A percentile compares a stretch with the other conserved stretches of the same genome.
phyloP scores from a whole-genome alignment of 345 rosid genomes.

The Carallia pectinifolia region DNA sequence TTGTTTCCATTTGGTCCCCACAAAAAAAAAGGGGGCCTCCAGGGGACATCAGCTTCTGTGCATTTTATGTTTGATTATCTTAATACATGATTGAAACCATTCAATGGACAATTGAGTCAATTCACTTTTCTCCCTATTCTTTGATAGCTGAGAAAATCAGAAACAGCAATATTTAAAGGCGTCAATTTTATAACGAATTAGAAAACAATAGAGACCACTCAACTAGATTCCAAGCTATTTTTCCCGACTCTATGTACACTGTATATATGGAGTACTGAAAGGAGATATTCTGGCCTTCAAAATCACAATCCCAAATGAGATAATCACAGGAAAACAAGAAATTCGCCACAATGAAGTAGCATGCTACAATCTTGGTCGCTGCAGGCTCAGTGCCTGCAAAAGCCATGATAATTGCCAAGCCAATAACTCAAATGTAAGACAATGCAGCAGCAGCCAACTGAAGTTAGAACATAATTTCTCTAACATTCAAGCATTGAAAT shows the following conservation, averaged over 20 bases:
- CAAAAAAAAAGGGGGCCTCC: too few relatives aligned
- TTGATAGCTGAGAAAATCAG: constrained; percentile 76
- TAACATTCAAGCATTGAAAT: neutral
- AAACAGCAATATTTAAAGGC: constrained; percentile 35
- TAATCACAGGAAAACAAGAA: neutral
- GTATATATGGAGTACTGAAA: too few relatives aligned
- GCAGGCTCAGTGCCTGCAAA: constrained; percentile 85
- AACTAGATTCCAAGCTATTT: too few relatives aligned
- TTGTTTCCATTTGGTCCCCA: too few relatives aligned
- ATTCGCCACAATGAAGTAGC: neutral
- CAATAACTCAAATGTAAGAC: neutral
- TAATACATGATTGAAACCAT: too few relatives aligned
- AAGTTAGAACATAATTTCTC: neutral
- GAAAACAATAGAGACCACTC: neutral
- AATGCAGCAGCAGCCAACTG: neutral
- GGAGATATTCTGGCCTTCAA: too few relatives aligned
- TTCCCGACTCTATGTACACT: too few relatives aligned
- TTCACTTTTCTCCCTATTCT: too few relatives aligned
- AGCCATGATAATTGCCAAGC: neutral
- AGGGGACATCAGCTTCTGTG: too few relatives aligned
- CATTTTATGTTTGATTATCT: too few relatives aligned
- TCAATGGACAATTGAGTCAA: too few relatives aligned
- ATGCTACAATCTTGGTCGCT: constrained; percentile 70
- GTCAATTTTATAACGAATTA: constrained; percentile 10
- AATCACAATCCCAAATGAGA: neutral